A percentile compares a stretch with the other conserved stretches of the same genome.
phyloP scores from a whole-genome alignment of 106 monocot species.

The Hemerocallis citrina region DNA sequence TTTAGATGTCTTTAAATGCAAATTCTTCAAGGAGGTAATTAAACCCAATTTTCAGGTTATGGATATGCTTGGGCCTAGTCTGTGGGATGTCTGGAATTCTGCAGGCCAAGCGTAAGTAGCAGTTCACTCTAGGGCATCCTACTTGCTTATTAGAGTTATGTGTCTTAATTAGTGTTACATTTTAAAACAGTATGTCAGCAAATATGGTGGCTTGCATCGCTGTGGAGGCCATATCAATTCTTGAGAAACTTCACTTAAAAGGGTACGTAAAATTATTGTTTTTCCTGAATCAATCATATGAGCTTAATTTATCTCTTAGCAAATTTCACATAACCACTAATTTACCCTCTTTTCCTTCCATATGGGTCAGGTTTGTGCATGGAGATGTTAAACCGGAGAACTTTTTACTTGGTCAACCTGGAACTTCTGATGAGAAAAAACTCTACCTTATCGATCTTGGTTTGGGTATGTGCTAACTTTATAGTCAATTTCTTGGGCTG shows the following conservation, averaged over 20 bases:
- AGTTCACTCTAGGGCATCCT: not conserved
- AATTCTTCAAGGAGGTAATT: not conserved
- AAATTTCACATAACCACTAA: not conserved
- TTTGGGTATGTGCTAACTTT: slow-evolving; percentile 8
- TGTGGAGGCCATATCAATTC: slow-evolving; percentile 92
- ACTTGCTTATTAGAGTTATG: not conserved
- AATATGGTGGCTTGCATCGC: slow-evolving; percentile 95
- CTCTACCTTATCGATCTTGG: slow-evolving; percentile 23
- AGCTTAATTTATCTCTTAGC: not conserved
- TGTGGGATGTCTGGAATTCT: slow-evolving; percentile 96
- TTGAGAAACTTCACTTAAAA: slow-evolving; percentile 90
- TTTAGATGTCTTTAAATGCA: not conserved
- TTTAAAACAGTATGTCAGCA: slow-evolving; percentile 75
- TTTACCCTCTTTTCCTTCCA: not conserved
- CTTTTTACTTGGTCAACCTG: slow-evolving; percentile 20
- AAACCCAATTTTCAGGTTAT: slow-evolving; percentile 47
- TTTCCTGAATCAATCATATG: not conserved
- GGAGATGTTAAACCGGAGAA: slow-evolving; percentile 26
- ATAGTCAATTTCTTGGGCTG: not conserved
- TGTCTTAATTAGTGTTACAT: not conserved
- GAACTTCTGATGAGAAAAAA: slow-evolving; percentile 15
- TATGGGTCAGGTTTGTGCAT: no score
- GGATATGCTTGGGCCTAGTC: slow-evolving; percentile 95
- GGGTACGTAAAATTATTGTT: slow-evolving; percentile 42
- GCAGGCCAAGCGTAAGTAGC: slow-evolving; percentile 74